Conservation (phyloP, 768 basidiomycete species). For the Artomyces pyxidatus region DNA sequence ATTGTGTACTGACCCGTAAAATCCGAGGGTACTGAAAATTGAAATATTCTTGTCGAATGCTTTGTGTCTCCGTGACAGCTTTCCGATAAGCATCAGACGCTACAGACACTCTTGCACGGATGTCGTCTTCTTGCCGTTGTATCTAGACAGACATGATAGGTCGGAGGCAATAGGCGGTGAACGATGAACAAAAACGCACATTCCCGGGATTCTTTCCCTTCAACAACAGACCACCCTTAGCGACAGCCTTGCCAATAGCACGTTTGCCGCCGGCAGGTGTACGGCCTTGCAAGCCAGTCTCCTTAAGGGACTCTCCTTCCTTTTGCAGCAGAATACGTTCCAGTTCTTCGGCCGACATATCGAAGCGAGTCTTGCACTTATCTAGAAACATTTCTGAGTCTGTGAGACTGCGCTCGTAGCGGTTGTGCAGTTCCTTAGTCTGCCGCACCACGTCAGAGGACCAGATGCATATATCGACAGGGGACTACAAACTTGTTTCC, state of each 20-base stretch:
- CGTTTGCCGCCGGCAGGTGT: constrained; percentile 64
- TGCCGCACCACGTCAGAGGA: constrained; percentile 21
- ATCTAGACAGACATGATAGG: constrained; percentile 37
- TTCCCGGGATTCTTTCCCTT: constrained; percentile 92
- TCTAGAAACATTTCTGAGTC: constrained; percentile 85
- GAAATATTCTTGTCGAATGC: constrained; percentile 93
- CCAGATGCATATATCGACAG: neutral
- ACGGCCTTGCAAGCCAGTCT: constrained; percentile 62
- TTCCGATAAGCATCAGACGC: constrained; percentile 88
- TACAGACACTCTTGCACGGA: constrained; percentile 73
- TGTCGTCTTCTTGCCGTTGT: constrained; percentile 91
- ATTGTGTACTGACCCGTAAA: constrained; percentile 58
- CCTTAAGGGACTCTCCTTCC: constrained; percentile 88
- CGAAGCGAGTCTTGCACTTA: constrained; percentile 81
- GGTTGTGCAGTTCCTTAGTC: constrained; percentile 85
- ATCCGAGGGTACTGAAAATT: constrained; percentile 95
- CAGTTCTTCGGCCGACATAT: constrained; percentile 86
- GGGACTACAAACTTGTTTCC: constrained; percentile 68
- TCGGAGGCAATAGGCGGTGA: constrained; percentile 1
- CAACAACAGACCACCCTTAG: constrained; percentile 80
- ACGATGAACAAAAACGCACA: constrained; percentile 30
- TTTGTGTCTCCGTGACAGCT: constrained; percentile 82
- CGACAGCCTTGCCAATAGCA: constrained; percentile 84
- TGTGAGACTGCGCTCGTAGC: constrained; percentile 82
- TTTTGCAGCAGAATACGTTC: constrained; percentile 89